These are phyloP conservation scores for Magnolia changhungtana DNA, from an alignment of 164 flowering plant species.

Conservation along the genomic window DNA sequence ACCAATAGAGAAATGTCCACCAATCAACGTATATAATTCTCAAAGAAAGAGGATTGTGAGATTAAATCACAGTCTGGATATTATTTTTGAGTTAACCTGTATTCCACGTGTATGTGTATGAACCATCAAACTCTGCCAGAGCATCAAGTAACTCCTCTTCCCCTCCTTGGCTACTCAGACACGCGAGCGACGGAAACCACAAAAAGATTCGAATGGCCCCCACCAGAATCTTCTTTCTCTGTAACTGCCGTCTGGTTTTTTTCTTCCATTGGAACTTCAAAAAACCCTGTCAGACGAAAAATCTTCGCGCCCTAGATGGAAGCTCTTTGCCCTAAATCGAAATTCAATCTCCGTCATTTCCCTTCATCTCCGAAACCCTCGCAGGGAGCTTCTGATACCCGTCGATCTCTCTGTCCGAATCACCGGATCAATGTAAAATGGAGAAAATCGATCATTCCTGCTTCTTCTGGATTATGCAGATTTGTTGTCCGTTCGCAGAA, in stretches of 20 bases:
- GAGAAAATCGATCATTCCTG: conserved; percentile 7
- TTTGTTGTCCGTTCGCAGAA: conserved; percentile 3
- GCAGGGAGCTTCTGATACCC: conserved; percentile 10
- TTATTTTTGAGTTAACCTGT: no score
- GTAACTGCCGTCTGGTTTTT: background rate
- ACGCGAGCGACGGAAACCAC: conserved; percentile 4
- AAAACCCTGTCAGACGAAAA: background rate
- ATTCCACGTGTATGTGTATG: no score
- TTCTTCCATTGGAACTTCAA: background rate
- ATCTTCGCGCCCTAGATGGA: conserved; percentile 31
- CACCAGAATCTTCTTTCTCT: conserved; percentile 10
- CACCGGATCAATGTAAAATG: background rate
- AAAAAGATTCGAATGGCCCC: conserved; percentile 29
- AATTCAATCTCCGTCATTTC: conserved; percentile 19
- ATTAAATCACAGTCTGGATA: no score
- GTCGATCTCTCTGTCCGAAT: conserved; percentile 19
- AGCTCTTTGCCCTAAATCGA: conserved; percentile 25
- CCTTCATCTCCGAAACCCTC: conserved; percentile 21
- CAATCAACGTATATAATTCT: no score
- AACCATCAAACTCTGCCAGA: no score
- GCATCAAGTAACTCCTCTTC: background rate
- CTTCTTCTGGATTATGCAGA: conserved; percentile 5
- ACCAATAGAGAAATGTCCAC: no score
- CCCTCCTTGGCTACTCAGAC: background rate
- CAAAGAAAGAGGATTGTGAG: no score